A percentile compares a stretch with the other conserved stretches of the same genome.
phyloP scores from a whole-genome alignment of 768 basidiomycete genomes.

The Trametes cinnabarina region DNA sequence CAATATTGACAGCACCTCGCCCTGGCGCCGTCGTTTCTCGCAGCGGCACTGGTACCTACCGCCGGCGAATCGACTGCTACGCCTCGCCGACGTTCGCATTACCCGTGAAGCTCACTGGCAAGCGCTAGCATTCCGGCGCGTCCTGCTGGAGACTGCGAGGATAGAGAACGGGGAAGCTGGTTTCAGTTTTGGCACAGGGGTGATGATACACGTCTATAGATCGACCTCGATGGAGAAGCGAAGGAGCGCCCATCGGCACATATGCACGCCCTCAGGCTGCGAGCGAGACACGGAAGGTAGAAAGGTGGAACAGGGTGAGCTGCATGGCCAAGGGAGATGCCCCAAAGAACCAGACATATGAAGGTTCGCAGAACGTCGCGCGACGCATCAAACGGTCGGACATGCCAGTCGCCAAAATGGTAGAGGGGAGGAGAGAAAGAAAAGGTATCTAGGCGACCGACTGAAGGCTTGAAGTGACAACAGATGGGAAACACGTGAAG shows the following conservation, averaged over 20 bases:
- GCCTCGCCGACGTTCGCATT: too few species aligned
- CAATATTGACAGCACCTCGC: too few species aligned
- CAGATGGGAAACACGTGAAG: background rate
- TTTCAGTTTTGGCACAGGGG: conserved; percentile 4
- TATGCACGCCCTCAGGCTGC: too few species aligned
- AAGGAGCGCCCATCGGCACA: background rate
- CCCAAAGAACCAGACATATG: too few species aligned
- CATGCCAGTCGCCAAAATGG: background rate
- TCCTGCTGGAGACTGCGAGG: too few species aligned
- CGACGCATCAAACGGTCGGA: background rate
- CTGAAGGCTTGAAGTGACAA: background rate
- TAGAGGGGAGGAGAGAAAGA: background rate
- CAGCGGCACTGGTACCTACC: too few species aligned
- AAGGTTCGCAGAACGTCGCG: background rate
- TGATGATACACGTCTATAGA: conserved; percentile 21
- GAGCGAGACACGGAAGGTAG: too few species aligned
- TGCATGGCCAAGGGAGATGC: too few species aligned
- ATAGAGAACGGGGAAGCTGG: background rate
- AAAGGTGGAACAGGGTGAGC: background rate
- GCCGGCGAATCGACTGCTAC: too few species aligned
- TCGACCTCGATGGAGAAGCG: background rate
- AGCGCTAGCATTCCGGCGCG: too few species aligned
- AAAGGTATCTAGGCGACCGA: background rate
- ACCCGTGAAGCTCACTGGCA: too few species aligned
- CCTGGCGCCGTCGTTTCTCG: too few species aligned